Evolutionary conservation across 805 yeast genomes (phyloP).

Genomic region (Starmerella apicola): DNA sequence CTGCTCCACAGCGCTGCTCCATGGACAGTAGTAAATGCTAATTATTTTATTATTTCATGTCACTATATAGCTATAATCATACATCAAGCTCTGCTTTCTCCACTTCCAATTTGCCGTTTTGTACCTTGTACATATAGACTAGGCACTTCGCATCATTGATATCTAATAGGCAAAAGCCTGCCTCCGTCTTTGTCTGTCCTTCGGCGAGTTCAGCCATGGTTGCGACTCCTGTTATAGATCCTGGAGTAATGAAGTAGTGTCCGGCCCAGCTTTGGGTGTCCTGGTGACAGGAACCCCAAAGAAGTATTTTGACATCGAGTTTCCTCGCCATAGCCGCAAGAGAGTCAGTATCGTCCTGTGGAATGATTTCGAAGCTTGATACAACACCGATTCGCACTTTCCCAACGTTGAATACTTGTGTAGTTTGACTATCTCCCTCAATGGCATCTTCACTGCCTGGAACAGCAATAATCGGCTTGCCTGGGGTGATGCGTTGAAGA

Average conservation of each 20-base stretch:
- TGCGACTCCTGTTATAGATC: constrained; percentile 90
- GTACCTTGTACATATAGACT: constrained; percentile 69
- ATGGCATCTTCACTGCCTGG: constrained; percentile 68
- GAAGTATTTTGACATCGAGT: constrained; percentile 77
- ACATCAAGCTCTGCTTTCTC: constrained; percentile 61
- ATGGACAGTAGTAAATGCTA: no score
- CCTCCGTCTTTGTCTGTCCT: constrained; percentile 38
- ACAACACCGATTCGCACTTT: constrained; percentile 70
- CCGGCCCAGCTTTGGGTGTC: constrained; percentile 91
- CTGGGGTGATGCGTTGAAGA: constrained; percentile 55
- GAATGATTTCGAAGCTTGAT: constrained; percentile 72
- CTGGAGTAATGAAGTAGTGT: constrained; percentile 90
- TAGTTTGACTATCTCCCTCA: constrained; percentile 39
- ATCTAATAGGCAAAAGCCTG: constrained; percentile 82
- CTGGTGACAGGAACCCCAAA: constrained; percentile 86
- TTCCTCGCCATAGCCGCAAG: constrained; percentile 73
- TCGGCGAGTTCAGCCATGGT: constrained; percentile 44
- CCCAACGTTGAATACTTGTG: constrained; percentile 55
- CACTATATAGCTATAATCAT: no score
- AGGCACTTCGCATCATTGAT: constrained; percentile 70
- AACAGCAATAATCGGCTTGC: constrained; percentile 46
- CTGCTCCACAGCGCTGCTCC: no score
- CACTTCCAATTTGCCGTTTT: constrained; percentile 76
- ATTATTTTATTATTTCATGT: no score
- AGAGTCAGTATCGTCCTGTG: constrained; percentile 77